phyloP scores from a whole-genome alignment of 1,284 basidiomycete species.

The Ceratobasidium papillatum region DNA sequence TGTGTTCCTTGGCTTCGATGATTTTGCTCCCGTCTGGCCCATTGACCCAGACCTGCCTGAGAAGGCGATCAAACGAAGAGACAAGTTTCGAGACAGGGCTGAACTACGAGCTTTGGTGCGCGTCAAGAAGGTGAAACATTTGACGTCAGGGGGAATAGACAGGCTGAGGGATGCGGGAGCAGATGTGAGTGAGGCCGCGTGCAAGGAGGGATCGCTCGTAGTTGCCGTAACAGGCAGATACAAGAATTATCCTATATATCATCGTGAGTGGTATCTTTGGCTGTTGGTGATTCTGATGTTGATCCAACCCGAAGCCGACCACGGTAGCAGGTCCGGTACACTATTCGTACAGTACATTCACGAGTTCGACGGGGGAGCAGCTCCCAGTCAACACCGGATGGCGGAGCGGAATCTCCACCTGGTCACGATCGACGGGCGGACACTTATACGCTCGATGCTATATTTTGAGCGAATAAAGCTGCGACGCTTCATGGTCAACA shows the following conservation, averaged over 20 bases:
- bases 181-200: conserved; percentile 28
- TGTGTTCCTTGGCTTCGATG: conserved; percentile 28
- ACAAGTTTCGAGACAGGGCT: conserved; percentile 19
- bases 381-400: conserved; percentile 5
- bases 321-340: background rate
- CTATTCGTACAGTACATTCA: conserved; percentile 9
- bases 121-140: conserved; percentile 10
- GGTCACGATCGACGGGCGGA: conserved; percentile 15
- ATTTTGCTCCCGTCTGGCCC: conserved; percentile 26
- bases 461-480: conserved; percentile 37
- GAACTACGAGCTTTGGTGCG: conserved; percentile 23
- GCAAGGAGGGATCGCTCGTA: conserved; percentile 4
- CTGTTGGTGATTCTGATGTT: background rate
- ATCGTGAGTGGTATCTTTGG: background rate
- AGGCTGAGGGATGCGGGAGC: conserved; percentile 14
- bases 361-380: background rate
- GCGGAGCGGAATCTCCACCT: conserved; percentile 9
- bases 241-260: background rate
- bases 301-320: background rate
- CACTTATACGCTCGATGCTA: conserved; percentile 5
- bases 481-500: conserved; percentile 10
- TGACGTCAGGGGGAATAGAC: conserved; percentile 5
- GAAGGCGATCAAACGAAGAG: background rate
- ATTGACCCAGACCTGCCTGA: background rate
- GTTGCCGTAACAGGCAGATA: conserved; percentile 20